Evolutionary conservation across 352 stramenopile species (phyloP).

Genomic region (Globisporangium ultimum): DNA sequence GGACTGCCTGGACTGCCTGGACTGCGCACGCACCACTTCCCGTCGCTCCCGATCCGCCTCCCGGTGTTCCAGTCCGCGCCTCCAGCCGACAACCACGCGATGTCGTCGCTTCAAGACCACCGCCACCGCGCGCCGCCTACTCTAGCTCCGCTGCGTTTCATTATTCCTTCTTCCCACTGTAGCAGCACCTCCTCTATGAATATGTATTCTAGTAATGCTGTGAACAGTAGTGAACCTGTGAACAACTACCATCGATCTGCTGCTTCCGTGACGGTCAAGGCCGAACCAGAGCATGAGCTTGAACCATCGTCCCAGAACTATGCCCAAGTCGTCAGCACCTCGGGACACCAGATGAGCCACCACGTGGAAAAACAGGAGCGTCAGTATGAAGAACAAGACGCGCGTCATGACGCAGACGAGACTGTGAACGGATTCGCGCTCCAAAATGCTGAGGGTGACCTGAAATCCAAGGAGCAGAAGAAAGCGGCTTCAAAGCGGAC

Average conservation of each 20-base stretch:
- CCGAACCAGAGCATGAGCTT: constrained; percentile 9
- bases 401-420: neutral
- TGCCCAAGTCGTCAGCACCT: constrained; percentile 8
- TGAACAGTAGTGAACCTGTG: constrained; percentile 11
- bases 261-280: constrained; percentile 10
- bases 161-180: constrained; percentile 63
- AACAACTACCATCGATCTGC: constrained; percentile 13
- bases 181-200: constrained; percentile 21
- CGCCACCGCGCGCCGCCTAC: constrained; percentile 27
- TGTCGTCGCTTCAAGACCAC: constrained; percentile 13
- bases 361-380: neutral
- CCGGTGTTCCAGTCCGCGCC: constrained; percentile 24
- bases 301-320: constrained; percentile 8
- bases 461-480: constrained; percentile 26
- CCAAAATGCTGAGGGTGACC: constrained; percentile 10
- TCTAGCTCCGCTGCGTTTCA: constrained; percentile 73
- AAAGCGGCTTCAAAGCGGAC: constrained; percentile 49
- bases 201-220: constrained; percentile 14
- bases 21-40: constrained; percentile 44
- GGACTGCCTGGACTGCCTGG: constrained; percentile 31
- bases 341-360: neutral
- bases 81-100: neutral
- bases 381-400: neutral
- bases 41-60: constrained; percentile 40
- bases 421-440: neutral